These are phyloP conservation scores for Saccharomyces hybrid DNA, from an alignment of 1,139 yeast genomes.

Conservation along the genomic window DNA sequence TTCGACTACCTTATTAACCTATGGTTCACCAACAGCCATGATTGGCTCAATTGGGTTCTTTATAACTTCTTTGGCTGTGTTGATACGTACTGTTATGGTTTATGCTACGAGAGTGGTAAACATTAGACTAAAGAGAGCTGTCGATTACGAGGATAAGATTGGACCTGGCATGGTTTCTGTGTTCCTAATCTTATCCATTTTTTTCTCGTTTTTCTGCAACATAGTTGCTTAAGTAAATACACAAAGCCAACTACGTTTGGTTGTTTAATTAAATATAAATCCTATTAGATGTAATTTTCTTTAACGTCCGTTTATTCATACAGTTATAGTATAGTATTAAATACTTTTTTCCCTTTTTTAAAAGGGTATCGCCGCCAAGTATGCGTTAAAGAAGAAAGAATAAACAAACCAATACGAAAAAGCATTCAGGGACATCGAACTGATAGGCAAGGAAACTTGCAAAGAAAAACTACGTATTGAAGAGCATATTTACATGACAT, in stretches of 20 bases:
- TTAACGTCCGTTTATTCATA: not conserved
- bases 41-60: constrained; percentile 88
- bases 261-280: not conserved
- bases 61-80: constrained; percentile 65
- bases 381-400: not conserved
- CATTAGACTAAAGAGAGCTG: constrained; percentile 76
- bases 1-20: constrained; percentile 61
- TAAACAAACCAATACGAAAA: not conserved
- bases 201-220: constrained; percentile 52
- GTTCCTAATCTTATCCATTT: constrained; percentile 64
- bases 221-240: constrained; percentile 5
- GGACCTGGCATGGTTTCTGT: constrained; percentile 83
- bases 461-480: not conserved
- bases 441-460: not conserved
- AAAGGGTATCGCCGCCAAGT: not conserved
- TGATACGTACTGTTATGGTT: constrained; percentile 62
- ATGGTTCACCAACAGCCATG: constrained; percentile 59
- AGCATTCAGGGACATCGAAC: not conserved
- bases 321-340: too few relatives aligned
- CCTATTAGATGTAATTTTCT: not conserved
- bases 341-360: not conserved
- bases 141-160: constrained; percentile 74
- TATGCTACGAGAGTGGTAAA: constrained; percentile 78
- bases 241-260: not conserved
- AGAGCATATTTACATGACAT: not conserved